Evolutionary conservation across 116 monocot species (phyloP).

Genomic region (Iris pallida): DNA sequence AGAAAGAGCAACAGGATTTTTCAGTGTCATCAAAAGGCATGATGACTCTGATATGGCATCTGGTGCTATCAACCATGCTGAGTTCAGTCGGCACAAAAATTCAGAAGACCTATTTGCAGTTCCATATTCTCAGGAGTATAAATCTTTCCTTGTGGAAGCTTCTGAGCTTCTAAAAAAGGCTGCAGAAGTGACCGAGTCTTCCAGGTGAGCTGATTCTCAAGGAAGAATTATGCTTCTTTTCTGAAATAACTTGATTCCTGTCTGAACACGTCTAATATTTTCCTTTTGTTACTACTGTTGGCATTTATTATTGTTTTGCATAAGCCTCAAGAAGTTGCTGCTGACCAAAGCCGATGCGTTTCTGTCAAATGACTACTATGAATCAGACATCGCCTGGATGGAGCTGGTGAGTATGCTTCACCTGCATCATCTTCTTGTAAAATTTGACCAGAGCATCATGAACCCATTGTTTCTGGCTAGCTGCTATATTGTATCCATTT

Average conservation of each 20-base stretch:
- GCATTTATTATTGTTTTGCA: slow-evolving; percentile 4
- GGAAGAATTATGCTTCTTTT: neutral
- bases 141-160: slow-evolving; percentile 52
- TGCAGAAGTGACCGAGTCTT: slow-evolving; percentile 60
- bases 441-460: too few relatives aligned
- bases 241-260: too few relatives aligned
- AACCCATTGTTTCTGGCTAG: too few relatives aligned
- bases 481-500: too few relatives aligned
- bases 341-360: slow-evolving; percentile 83
- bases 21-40: slow-evolving; percentile 82
- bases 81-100: neutral
- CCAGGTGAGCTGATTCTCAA: slow-evolving; percentile 39
- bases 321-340: slow-evolving; percentile 79
- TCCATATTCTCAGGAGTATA: slow-evolving; percentile 85
- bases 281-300: neutral
- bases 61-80: slow-evolving; percentile 4
- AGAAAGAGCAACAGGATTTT: slow-evolving; percentile 69
- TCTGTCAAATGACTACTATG: slow-evolving; percentile 94
- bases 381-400: slow-evolving; percentile 98
- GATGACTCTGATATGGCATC: slow-evolving; percentile 19
- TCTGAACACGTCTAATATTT: neutral
- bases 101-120: slow-evolving; percentile 47
- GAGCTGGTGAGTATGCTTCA: slow-evolving; percentile 63
- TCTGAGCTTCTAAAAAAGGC: slow-evolving; percentile 63
- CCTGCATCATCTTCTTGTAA: neutral